Base-by-base conservation (phyloP, 2,329 filamentous ascomycete species). In the Aspergillus fructus region DNA sequence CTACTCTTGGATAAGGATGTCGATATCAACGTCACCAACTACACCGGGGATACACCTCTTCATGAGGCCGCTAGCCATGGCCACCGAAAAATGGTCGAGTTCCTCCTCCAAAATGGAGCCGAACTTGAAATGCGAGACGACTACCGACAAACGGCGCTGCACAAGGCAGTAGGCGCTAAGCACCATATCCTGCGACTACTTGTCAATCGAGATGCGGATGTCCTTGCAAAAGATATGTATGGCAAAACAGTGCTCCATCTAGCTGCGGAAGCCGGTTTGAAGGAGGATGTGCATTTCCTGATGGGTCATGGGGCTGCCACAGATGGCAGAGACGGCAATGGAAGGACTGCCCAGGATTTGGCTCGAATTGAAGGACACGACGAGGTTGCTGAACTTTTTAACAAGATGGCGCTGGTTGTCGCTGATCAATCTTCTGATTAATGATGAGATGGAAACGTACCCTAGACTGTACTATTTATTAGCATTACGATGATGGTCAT, bases 41-140 rank as follows among this genome's bases (percentile, higher is more conserved):
- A 59, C 39, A 63, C 63, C 12, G 62, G 59, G 3, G 68, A 70
- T 59, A 71, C 66, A 2, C 63, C 69, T 11, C 59, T 73, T 8
- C 66, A 68, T 33, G 67, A 66, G 33, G 69, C 71, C 17, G 65
- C 65, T 11, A 57, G 66, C 19, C 58, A 63, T 13, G 70, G 68
- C 4, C 64, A 67, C 52, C 62, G 62, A 3, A 65, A 70, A 17
- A 62, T 69, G 34, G 68, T 71, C 13, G 60, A 66, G 17, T 62
- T 69, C 37, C 53, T 74, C 21, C 55, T 72, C 15, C 58, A 65
- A 17, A 63, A 59, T 12, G 66, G 63, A 19, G 66, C 66, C 8
- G 58, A 69, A 52, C 59, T 71, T 39, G 61, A 68, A 5, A 47
- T 63, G 8, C 53, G 61, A 9, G 68, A 72, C 51, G 62, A 66